Base-by-base conservation (phyloP, 139 green algal species). In the Closterium sp. region DNA sequence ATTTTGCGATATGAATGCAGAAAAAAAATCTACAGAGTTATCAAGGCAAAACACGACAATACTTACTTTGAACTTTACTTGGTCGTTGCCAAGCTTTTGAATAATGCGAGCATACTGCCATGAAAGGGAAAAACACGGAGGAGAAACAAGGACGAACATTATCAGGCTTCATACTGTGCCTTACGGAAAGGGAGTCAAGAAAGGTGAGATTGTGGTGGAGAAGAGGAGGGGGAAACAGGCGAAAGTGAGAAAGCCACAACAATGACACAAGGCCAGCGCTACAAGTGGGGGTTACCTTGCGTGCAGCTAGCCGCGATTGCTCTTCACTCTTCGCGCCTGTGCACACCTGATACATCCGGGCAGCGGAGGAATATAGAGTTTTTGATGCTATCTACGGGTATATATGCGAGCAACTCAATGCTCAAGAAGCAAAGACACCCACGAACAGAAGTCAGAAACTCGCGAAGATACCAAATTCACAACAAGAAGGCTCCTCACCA, bases 101-200 rank as follows among this genome's bases (percentile, higher is more conserved):
- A 99, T 94, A 70, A 99, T 99, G 91, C 97, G 97, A 86, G 97
- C 97, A 89, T 99, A 99, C 97, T 99, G 89, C 87, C 89, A 73
- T 21, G n/a, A 31, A 94, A 34, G 30, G n/a, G n/a, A 24, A 34
- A 89, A 28, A 62, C 28, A 73, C 22, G 87, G 28, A 89, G 29
- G 87, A 28, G 27, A n/a, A 79, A 87, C n/a, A 87, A 4, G 10
- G 85, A 30, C 28, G 24, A 87, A 87, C 22, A 87, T 28, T 28
- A n/a, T n/a, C n/a, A n/a, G n/a, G n/a, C n/a, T n/a, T n/a, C n/a
- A n/a, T n/a, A n/a, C n/a, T n/a, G n/a, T n/a, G n/a, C n/a, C n/a
- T n/a, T n/a, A n/a, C n/a, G n/a, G n/a, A n/a, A n/a, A n/a, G n/a
- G n/a, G n/a, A n/a, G n/a, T 30, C 27, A 87, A 79, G 9, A 1